Evolutionary conservation across 257 asterid species (phyloP), one percentile per base, ranked within the genome.

Genomic region (Jaltomata sinuosa): DNA sequence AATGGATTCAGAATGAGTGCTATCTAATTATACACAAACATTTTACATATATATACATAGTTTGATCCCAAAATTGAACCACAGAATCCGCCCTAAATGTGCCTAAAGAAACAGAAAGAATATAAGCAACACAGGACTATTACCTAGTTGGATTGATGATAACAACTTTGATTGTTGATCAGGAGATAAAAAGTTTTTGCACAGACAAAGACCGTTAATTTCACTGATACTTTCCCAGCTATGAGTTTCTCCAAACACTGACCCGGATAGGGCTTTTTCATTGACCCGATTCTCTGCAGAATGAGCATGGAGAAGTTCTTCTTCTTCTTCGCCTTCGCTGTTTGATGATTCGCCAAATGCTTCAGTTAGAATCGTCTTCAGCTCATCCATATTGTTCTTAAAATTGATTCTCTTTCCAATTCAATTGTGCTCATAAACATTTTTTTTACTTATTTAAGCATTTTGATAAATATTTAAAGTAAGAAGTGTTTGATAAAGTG

Each of bases 261-360:
- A 81, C 14, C 16, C 84, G 77, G 29, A 34, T 71, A 68, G 90
- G 83, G 86, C 68, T 85, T 83, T 85, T 36, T 15, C 86, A 21
- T 68, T 89, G 88, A 40, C 88, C 83, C 31, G 15, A 49, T 65
- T 65, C 67, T 76, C 81, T 1, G 25, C 27, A 47, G 27, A 47
- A 49, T 27, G 1, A 25, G 1, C 22, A 47, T 27, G 16, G 25
- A 25, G 16, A 76, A 42, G 0, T 7, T 50, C 8, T 21, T 76
- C 45, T 8, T 15, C 62, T 29, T 64, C 79, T 85, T 86, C 84
- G 11, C 69, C 88, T 57, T 88, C 93, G 85, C 90, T 89, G 40
- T 91, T 93, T 27, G 95, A 92, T 71, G 94, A 89, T 54, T 92
- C 97, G 79, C 98, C 98, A 52, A 95, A 95, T 8, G 93, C 96